Percentiles rank a stretch among this genome's conserved stretches.
These are phyloP conservation scores for Xylaria curta DNA, from an alignment of 495 filamentous ascomycete species.

Conservation along the genomic window DNA sequence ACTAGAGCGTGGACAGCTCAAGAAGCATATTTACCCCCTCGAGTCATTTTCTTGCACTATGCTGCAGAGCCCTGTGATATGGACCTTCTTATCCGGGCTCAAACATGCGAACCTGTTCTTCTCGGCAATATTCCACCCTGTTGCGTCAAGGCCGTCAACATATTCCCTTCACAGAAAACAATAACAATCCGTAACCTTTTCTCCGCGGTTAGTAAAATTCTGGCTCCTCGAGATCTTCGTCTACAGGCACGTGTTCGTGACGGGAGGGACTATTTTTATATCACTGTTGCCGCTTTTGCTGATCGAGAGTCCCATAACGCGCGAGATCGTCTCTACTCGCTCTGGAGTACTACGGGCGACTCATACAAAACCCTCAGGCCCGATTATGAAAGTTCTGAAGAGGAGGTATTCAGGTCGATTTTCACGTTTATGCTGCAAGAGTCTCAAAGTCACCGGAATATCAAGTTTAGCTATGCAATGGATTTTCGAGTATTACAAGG, in stretches of 20 bases:
- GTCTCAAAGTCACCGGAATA: background rate
- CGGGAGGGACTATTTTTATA: background rate
- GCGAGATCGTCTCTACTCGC: background rate
- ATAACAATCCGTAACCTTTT: background rate
- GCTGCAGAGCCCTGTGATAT: background rate
- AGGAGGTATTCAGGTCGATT: background rate
- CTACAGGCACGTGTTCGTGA: background rate
- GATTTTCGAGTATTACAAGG: constrained; percentile 1
- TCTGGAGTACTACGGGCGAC: background rate
- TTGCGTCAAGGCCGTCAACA: background rate
- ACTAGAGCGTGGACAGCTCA: background rate
- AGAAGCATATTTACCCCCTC: background rate
- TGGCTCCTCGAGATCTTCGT: background rate
- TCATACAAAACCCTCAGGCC: background rate
- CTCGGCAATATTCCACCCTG: background rate
- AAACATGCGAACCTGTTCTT: background rate
- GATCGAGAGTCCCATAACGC: background rate
- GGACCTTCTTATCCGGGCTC: background rate
- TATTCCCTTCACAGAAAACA: background rate
- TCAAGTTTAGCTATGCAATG: background rate
- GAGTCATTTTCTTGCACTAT: background rate
- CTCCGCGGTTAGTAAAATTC: background rate
- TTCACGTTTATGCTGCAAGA: background rate
- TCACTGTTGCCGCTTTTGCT: background rate
- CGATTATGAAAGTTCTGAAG: background rate